A percentile compares a stretch with the other conserved stretches of the same genome.
Evolutionary conservation across 805 yeast species (phyloP).

Genomic region (Teunomyces pallodes): DNA sequence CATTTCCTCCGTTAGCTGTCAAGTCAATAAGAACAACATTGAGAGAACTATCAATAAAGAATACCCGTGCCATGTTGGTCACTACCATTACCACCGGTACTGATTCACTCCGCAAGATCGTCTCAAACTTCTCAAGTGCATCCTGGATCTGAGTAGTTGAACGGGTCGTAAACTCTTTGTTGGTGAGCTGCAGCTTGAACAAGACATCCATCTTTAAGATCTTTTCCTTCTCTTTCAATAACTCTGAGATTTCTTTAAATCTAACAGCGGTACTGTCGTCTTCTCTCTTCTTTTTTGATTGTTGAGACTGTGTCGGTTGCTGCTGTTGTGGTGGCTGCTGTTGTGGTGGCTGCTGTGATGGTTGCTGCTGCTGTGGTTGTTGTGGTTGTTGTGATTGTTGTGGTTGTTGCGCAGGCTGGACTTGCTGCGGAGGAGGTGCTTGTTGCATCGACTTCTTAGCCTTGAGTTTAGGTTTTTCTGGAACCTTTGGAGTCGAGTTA

Average conservation of each 20-base stretch:
- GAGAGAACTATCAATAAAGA: conserved; percentile 34
- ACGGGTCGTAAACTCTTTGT: conserved; percentile 18
- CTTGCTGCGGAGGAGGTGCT: background rate
- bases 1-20: conserved; percentile 40
- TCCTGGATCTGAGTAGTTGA: conserved; percentile 25
- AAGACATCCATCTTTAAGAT: conserved; percentile 40
- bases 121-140: conserved; percentile 23
- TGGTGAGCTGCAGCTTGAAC: conserved; percentile 34
- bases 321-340: background rate
- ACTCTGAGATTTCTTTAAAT: conserved; percentile 31
- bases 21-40: conserved; percentile 39
- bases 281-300: background rate
- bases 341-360: background rate
- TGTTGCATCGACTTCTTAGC: conserved; percentile 6
- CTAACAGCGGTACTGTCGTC: conserved; percentile 14
- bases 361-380: background rate
- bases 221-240: conserved; percentile 34
- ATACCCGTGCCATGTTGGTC: conserved; percentile 40
- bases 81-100: conserved; percentile 37
- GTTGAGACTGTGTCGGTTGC: background rate
- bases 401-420: background rate
- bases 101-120: conserved; percentile 18
- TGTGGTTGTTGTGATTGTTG: background rate
- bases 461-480: conserved; percentile 7
- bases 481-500: background rate